Evolutionary conservation across 108 stramenopile species (phyloP), one percentile per base, ranked within the genome.

Genomic region (Cyclostephanos tholiformis): DNA sequence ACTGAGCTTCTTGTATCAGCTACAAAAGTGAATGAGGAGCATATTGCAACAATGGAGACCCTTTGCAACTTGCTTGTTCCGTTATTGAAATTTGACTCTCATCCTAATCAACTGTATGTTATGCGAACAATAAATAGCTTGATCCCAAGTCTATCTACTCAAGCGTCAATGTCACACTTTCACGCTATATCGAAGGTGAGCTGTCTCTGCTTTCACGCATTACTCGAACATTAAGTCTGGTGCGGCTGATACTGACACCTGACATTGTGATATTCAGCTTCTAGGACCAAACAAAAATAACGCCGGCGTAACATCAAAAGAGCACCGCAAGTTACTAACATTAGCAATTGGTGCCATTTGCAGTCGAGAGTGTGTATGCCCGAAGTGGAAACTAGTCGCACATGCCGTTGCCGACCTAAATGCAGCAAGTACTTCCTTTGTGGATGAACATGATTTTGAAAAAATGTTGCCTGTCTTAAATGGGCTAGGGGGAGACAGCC

Each of bases 381-480:
- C 44, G 19, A 63, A 20, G 58, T 84, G 63, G 11, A 35, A 53
- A 23, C 35, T 32, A 6, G 74, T 88, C 23, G 74, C 85, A 25
- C 44, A 72, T 4, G 74, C 74, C 23, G 58, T 88, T 17, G 61
- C 67, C 0, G 85, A 88, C 19, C 65, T 92, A 3, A 87, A 77
- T 65, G 72, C 90, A 38, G 55, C 71, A 9, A 76, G 89, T 70
- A 68, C 74, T 26, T 90, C 84, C 23, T 84, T 87, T 43, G 83
- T 96, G 10, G 90, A 92, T 44, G 95, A 96, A 70, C 67, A 88
- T 57, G 87, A 96, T 64, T 89, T 85, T 74, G 90, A 92, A 22
- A 48, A 65, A 25, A 84, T 96, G 10, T 69, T 96, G 38, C 87
- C 91, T 48, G 86, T 82, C 36, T 72, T 96, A 52, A 88, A 84